Base-by-base conservation (phyloP, 306 rosid genomes). In the Bauhinia variegata region DNA sequence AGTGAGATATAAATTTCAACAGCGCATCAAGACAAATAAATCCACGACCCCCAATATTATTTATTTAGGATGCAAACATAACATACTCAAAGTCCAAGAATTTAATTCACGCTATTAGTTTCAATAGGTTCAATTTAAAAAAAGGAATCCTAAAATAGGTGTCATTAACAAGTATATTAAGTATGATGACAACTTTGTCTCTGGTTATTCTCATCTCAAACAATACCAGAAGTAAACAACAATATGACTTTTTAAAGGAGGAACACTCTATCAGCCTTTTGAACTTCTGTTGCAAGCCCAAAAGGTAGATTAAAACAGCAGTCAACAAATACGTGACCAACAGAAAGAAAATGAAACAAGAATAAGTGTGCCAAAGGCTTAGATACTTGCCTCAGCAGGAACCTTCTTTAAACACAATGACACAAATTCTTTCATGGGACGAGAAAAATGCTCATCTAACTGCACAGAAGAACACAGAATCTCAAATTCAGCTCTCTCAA, bases 391-490 rank as follows among this genome's bases (percentile, higher is more conserved):
- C 97, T 95, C 99, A 31, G 91, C 89, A 69, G 99, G 96, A 80
- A 80, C 83, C 80, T 91, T 95, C 91, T 91, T 95, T 64, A 95
- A 81, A 82, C 99, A 95, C 51, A 84, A 58, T 11, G 99, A 79
- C 56, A 95, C 99, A 64, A 95, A 91, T 75, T 95, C 99, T 82
- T 95, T 95, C 88, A 95, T 58, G 4, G 96, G 85, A 59, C 95
- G 97, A 68, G 96, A 95, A 82, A 95, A 95, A 78, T 95, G 99
- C 53, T 95, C 99, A 85, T 95, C 99, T 66, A 95, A 82, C 99
- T 93, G 91, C 86, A 74, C 62, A 75, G 55, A 54, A 77, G 54
- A 70, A 58, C 56, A 67, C 75, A 57, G 59, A 39, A 36, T 61
- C 76, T 72, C 47, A 63, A 72, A 57, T 52, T 72, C 47, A 63